phyloP scores from a whole-genome alignment of 2,329 filamentous ascomycete species.

The Chrysosphaeria jannelii region DNA sequence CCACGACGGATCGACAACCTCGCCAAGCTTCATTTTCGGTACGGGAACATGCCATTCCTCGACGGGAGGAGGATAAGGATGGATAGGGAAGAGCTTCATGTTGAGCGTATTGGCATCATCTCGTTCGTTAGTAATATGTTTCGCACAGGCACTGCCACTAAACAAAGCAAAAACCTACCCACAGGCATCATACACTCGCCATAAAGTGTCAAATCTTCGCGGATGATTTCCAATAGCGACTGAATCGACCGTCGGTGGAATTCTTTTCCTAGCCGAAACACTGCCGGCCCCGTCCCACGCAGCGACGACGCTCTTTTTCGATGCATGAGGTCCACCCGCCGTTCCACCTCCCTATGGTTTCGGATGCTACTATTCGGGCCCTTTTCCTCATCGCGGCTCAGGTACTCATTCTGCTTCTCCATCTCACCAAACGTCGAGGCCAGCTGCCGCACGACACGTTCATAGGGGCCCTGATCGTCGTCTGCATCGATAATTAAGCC shows the following conservation, averaged over 20 bases:
- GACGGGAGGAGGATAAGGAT: conserved; percentile 45
- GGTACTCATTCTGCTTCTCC: conserved; percentile 69
- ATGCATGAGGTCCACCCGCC: conserved; percentile 7
- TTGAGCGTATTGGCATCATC: conserved; percentile 87
- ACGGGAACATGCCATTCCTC: conserved; percentile 80
- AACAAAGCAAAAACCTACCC: conserved; percentile 15
- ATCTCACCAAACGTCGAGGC: conserved; percentile 64
- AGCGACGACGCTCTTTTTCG: conserved; percentile 3
- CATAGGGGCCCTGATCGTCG: conserved; percentile 46
- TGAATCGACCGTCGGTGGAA: conserved; percentile 35
- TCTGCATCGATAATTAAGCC: conserved; percentile 25
- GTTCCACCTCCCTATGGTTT: conserved; percentile 8
- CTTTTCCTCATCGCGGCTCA: conserved; percentile 23
- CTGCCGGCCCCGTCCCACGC: neutral
- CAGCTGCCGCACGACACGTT: conserved; percentile 59
- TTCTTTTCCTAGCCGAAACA: conserved; percentile 1
- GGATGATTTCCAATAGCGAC: conserved; percentile 51
- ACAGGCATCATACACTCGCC: conserved; percentile 97
- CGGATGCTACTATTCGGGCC: too few relatives aligned
- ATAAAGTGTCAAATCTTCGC: conserved; percentile 83
- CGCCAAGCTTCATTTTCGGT: conserved; percentile 30
- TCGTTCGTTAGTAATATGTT: conserved; percentile 10
- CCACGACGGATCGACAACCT: conserved; percentile 36
- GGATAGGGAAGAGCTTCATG: conserved; percentile 77
- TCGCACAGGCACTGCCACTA: too few relatives aligned